A percentile compares a stretch with the other conserved stretches of the same genome.
These are phyloP conservation scores for Prunella vulgaris DNA, from an alignment of 257 asterid species.

Conservation along the genomic window DNA sequence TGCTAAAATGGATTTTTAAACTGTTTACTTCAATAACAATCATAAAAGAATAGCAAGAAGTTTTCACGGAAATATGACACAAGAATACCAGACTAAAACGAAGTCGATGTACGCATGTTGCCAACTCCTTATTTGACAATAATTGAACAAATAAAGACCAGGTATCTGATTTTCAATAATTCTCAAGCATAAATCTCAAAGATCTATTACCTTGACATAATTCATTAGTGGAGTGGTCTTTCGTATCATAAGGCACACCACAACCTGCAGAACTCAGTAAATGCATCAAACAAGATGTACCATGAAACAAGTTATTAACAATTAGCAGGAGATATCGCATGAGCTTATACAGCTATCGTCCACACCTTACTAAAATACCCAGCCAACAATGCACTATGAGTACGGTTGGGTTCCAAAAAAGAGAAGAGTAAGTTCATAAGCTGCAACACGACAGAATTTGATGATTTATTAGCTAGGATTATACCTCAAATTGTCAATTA, in stretches of 20 bases:
- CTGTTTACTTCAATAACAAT: background rate
- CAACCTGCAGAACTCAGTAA: constrained; percentile 57
- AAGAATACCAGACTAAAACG: background rate
- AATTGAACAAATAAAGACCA: background rate
- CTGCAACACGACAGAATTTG: constrained; percentile 44
- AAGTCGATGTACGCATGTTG: constrained; percentile 2
- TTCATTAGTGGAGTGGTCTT: constrained; percentile 78
- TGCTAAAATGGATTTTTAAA: background rate
- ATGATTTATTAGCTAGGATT: constrained; percentile 13
- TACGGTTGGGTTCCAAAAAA: constrained; percentile 78
- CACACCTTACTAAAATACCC: constrained; percentile 96
- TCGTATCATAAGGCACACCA: constrained; percentile 79
- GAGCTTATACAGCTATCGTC: constrained; percentile 14
- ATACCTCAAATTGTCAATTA: constrained; percentile 14
- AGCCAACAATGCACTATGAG: constrained; percentile 87
- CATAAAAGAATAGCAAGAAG: background rate
- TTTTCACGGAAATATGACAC: background rate
- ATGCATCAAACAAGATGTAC: constrained; percentile 23
- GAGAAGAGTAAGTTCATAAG: constrained; percentile 91
- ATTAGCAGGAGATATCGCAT: background rate
- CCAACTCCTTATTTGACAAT: background rate
- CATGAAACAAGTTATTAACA: constrained; percentile 10
- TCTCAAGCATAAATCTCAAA: background rate
- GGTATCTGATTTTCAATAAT: background rate
- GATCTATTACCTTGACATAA: constrained; percentile 70